phyloP scores from a whole-genome alignment of 495 filamentous ascomycete species.

The Lasiosphaeriaceae sp. region DNA sequence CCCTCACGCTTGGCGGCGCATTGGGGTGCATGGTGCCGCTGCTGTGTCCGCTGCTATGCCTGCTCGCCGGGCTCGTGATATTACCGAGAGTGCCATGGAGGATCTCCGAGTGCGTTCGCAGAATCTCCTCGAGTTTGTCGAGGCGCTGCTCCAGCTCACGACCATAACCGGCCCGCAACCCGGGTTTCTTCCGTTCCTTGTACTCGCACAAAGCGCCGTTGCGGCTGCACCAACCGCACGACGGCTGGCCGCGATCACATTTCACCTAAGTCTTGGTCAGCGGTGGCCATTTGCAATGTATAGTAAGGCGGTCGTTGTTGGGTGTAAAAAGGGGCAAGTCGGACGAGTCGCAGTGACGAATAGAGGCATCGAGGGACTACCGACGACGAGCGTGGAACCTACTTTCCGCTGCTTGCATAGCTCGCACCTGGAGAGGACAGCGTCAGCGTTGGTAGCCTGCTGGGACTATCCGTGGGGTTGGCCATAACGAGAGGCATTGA shows the following conservation, averaged over 20 bases:
- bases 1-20: conserved; percentile 46
- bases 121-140: conserved; percentile 50
- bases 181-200: conserved; percentile 81
- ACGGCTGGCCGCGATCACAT: conserved; percentile 77
- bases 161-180: conserved; percentile 79
- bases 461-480: too few relatives aligned
- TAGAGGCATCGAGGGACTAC: not conserved
- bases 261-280: conserved; percentile 51
- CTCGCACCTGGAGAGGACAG: conserved; percentile 55
- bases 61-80: conserved; percentile 20
- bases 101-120: conserved; percentile 48
- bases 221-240: conserved; percentile 83
- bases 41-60: conserved; percentile 42
- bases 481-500: too few relatives aligned
- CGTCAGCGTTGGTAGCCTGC: not conserved
- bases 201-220: conserved; percentile 78
- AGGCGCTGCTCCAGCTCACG: conserved; percentile 82
- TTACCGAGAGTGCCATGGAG: conserved; percentile 32
- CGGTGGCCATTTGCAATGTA: not conserved
- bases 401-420: conserved; percentile 81
- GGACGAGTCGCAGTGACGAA: not conserved
- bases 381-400: conserved; percentile 16
- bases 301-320: not conserved
- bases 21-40: conserved; percentile 28
- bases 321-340: not conserved